A percentile compares a stretch with the other conserved stretches of the same genome.
phyloP scores from a whole-genome alignment of 2,329 filamentous ascomycete genomes.

The Cytospora piceicola region DNA sequence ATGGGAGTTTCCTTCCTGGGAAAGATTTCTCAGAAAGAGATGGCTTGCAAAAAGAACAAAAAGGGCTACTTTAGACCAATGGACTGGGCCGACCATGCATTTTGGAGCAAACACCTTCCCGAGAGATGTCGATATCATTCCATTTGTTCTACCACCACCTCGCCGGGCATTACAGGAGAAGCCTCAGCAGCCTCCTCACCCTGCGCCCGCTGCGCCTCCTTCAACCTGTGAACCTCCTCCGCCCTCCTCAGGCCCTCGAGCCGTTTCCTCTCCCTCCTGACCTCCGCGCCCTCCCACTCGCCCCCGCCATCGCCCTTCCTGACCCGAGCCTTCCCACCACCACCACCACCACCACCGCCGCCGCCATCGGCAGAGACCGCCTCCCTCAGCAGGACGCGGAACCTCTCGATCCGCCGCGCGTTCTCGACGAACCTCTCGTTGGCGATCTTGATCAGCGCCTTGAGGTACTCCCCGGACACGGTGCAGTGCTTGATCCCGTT shows the following conservation, averaged over 20 bases:
- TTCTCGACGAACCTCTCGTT: slow-evolving; percentile 78
- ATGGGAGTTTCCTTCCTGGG: background rate
- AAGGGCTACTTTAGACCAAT: background rate
- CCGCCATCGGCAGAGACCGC: background rate
- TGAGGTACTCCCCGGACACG: slow-evolving; percentile 70
- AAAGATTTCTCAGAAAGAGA: background rate
- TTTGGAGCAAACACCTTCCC: slow-evolving; percentile 2
- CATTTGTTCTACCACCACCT: slow-evolving; percentile 10
- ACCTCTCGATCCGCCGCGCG: slow-evolving; percentile 66
- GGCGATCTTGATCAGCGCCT: slow-evolving; percentile 67
- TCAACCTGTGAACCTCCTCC: slow-evolving; percentile 48
- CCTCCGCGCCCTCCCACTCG: slow-evolving; percentile 59
- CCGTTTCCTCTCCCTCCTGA: slow-evolving; percentile 58
- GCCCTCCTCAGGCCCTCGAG: slow-evolving; percentile 61
- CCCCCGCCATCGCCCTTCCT: slow-evolving; percentile 42
- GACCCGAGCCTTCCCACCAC: slow-evolving; percentile 20
- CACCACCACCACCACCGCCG: background rate
- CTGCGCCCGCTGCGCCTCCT: slow-evolving; percentile 40
- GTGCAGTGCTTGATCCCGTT: slow-evolving; percentile 48
- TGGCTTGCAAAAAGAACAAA: background rate
- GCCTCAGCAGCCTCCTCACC: slow-evolving; percentile 18
- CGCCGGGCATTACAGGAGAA: slow-evolving; percentile 16
- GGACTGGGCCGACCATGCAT: slow-evolving; percentile 1
- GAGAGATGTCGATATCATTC: slow-evolving; percentile 3
- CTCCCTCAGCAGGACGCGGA: slow-evolving; percentile 56